A percentile compares a stretch with the other conserved stretches of the same genome.
These are phyloP conservation scores for Phytophthora foliorum DNA, from an alignment of 352 stramenopile species.

Conservation along the genomic window DNA sequence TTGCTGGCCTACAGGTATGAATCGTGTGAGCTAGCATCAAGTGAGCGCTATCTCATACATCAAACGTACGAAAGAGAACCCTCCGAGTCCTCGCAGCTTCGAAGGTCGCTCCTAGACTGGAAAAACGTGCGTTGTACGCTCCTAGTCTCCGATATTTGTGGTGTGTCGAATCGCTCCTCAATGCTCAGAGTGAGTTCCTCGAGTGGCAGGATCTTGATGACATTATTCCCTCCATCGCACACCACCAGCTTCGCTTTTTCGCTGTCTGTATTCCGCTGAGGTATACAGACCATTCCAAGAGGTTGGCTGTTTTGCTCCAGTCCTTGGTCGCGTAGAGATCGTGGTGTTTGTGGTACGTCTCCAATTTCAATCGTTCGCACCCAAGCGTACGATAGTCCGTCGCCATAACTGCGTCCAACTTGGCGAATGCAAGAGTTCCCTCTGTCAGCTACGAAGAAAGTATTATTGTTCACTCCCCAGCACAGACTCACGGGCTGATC, in stretches of 20 bases:
- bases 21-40: background rate
- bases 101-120: constrained; percentile 1
- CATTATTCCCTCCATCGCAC: constrained; percentile 35
- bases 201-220: constrained; percentile 38
- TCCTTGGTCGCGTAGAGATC: constrained; percentile 5
- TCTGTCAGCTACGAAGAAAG: constrained; percentile 54
- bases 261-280: background rate
- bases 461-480: constrained; percentile 24
- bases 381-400: constrained; percentile 42
- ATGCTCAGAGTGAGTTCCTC: constrained; percentile 6
- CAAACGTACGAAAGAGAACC: constrained; percentile 24
- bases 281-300: constrained; percentile 34
- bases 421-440: constrained; percentile 60
- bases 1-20: background rate
- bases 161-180: background rate
- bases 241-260: constrained; percentile 21
- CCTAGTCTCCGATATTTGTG: constrained; percentile 10
- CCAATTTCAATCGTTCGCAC: constrained; percentile 57
- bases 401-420: constrained; percentile 38
- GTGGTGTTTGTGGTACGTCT: constrained; percentile 10
- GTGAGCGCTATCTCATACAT: background rate
- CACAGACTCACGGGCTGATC: constrained; percentile 51
- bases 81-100: constrained; percentile 2
- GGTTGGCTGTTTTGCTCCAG: constrained; percentile 13
- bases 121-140: constrained; percentile 10